These are phyloP conservation scores for Alternaria sp. DNA, from an alignment of 2,329 filamentous ascomycete genomes.

Conservation along the genomic window DNA sequence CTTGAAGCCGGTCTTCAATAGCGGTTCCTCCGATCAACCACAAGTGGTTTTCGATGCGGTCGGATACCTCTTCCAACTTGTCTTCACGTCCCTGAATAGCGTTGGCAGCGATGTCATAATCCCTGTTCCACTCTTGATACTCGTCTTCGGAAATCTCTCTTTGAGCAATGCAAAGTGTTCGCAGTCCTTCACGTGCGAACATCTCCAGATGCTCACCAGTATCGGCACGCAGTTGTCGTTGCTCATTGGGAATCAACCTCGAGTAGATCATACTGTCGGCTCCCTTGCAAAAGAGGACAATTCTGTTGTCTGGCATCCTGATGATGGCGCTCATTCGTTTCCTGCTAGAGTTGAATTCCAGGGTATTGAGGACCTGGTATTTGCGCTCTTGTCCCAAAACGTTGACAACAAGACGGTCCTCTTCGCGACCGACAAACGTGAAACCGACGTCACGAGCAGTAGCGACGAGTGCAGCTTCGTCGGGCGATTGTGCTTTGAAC, in stretches of 20 bases:
- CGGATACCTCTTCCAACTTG: slow-evolving; percentile 88
- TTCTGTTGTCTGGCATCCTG: slow-evolving; percentile 88
- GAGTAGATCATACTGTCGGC: slow-evolving; percentile 98
- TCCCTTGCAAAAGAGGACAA: slow-evolving; percentile 95
- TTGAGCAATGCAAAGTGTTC: slow-evolving; percentile 93
- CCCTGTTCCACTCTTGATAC: slow-evolving; percentile 82
- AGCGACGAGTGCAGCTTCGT: slow-evolving; percentile 91
- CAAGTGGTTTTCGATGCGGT: slow-evolving; percentile 89
- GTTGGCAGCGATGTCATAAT: slow-evolving; percentile 86
- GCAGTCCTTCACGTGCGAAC: slow-evolving; percentile 93
- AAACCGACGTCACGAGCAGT: slow-evolving; percentile 96
- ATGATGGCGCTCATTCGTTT: slow-evolving; percentile 99
- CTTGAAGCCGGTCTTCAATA: slow-evolving; percentile 95
- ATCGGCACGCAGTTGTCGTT: slow-evolving; percentile 78
- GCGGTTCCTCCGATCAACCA: slow-evolving; percentile 91
- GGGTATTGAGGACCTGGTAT: slow-evolving; percentile 89
- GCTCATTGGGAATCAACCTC: slow-evolving; percentile 82
- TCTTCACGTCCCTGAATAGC: slow-evolving; percentile 88
- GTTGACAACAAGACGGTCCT: slow-evolving; percentile 84
- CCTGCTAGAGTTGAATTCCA: slow-evolving; percentile 96
- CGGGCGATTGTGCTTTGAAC: slow-evolving; percentile 97
- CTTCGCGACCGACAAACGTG: slow-evolving; percentile 81
- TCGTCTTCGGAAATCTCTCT: slow-evolving; percentile 81
- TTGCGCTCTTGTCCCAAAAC: slow-evolving; percentile 84
- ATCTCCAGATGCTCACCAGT: slow-evolving; percentile 96